These are phyloP conservation scores for Nidula niveotomentosa DNA, from an alignment of 1,284 basidiomycete genomes.

Conservation along the genomic window DNA sequence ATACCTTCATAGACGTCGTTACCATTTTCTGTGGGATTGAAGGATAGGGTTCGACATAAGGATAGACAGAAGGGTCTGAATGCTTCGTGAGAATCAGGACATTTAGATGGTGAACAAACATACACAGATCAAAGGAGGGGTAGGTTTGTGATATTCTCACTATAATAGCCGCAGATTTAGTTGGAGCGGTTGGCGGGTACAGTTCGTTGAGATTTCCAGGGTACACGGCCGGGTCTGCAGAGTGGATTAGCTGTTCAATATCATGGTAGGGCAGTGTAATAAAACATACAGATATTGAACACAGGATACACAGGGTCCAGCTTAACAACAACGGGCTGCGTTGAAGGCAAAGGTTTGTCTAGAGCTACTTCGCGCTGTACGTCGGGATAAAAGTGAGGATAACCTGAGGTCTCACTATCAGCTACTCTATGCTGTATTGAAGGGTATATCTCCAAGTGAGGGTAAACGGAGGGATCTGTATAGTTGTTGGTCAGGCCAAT, in stretches of 20 bases:
- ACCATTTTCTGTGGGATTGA: not conserved
- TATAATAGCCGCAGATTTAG: not conserved
- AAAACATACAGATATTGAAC: not conserved
- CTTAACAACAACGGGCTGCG: not conserved
- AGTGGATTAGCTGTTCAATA: conserved; percentile 3
- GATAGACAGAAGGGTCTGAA: conserved; percentile 41
- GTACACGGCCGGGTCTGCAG: conserved; percentile 22
- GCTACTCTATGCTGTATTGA: too few relatives aligned
- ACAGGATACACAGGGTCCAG: conserved; percentile 2
- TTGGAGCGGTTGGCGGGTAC: conserved; percentile 9
- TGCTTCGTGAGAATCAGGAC: not conserved
- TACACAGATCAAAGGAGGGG: conserved; percentile 24
- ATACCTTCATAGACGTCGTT: too few relatives aligned
- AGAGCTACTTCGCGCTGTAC: too few relatives aligned
- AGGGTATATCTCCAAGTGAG: too few relatives aligned
- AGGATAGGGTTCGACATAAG: conserved; percentile 28
- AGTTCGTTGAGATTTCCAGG: conserved; percentile 15
- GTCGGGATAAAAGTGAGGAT: too few relatives aligned
- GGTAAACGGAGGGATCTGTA: too few relatives aligned
- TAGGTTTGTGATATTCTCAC: conserved; percentile 6
- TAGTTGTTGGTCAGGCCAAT: too few relatives aligned
- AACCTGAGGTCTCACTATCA: too few relatives aligned
- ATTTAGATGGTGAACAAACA: conserved; percentile 5
- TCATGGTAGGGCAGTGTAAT: conserved; percentile 1
- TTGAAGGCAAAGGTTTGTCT: too few relatives aligned